These are phyloP conservation scores for Cordyceps cateniannulata DNA, from an alignment of 2,329 filamentous ascomycete species.

Conservation along the genomic window DNA sequence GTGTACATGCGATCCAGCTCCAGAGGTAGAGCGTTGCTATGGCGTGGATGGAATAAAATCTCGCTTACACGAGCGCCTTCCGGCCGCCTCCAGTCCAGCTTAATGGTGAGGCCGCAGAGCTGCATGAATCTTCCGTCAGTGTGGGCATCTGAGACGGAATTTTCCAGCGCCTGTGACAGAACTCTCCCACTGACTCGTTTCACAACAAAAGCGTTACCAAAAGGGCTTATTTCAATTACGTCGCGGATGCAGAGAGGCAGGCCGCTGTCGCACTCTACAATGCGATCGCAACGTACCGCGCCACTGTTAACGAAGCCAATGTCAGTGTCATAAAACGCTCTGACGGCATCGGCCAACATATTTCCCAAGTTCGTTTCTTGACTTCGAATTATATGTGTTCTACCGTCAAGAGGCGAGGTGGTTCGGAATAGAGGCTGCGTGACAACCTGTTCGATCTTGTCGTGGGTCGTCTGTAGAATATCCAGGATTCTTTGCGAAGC, in stretches of 20 bases:
- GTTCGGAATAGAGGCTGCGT: constrained; percentile 18
- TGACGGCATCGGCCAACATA: constrained; percentile 20
- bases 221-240: constrained; percentile 21
- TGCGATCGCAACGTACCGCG: constrained; percentile 19
- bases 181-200: constrained; percentile 16
- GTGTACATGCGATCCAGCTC: neutral
- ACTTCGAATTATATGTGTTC: constrained; percentile 17
- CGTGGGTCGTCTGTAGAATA: constrained; percentile 13
- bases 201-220: constrained; percentile 20
- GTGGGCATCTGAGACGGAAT: constrained; percentile 21
- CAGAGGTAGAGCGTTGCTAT: neutral
- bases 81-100: constrained; percentile 15
- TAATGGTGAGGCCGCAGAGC: constrained; percentile 17
- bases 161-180: constrained; percentile 18
- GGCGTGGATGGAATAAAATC: neutral
- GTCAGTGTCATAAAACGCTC: constrained; percentile 20
- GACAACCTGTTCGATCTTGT: constrained; percentile 16
- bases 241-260: constrained; percentile 17
- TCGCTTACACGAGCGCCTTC: constrained; percentile 9
- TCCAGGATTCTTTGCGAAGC: neutral
- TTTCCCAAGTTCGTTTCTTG: constrained; percentile 22
- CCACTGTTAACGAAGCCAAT: constrained; percentile 22
- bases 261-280: constrained; percentile 11
- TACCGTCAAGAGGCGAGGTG: constrained; percentile 17
- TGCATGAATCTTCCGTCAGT: constrained; percentile 22